These are phyloP conservation scores for Meyerozyma elateridarum DNA, from an alignment of 1,139 yeast species.

Conservation along the genomic window DNA sequence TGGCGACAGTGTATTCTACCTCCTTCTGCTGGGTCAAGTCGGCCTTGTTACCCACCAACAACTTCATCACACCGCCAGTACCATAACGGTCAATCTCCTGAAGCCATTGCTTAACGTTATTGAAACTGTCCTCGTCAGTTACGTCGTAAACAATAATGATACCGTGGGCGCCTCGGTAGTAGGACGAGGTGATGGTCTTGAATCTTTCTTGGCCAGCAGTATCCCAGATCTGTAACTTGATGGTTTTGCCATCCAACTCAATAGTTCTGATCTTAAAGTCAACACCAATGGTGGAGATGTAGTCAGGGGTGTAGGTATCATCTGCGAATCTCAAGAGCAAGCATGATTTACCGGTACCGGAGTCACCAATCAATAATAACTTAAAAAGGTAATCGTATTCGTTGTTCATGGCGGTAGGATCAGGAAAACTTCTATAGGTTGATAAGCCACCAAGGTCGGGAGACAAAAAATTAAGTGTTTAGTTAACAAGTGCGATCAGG, in stretches of 20 bases:
- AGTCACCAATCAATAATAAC: slow-evolving; percentile 90
- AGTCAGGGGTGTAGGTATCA: slow-evolving; percentile 95
- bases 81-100: slow-evolving; percentile 99
- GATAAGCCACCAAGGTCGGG: too few species aligned
- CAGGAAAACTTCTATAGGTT: too few species aligned
- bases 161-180: slow-evolving; percentile 98
- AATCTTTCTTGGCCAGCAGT: slow-evolving; percentile 99
- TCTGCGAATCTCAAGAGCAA: slow-evolving; percentile 92
- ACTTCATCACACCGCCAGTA: slow-evolving; percentile 93
- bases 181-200: slow-evolving; percentile 95
- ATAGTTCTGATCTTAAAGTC: slow-evolving; percentile 97
- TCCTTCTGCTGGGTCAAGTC: slow-evolving; percentile 92
- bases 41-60: slow-evolving; percentile 94
- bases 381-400: slow-evolving; percentile 97
- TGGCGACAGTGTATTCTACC: slow-evolving; percentile 93
- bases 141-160: slow-evolving; percentile 97
- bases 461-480: too few species aligned
- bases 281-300: slow-evolving; percentile 96
- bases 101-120: slow-evolving; percentile 97
- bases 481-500: too few species aligned
- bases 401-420: slow-evolving; percentile 50
- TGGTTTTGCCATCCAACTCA: slow-evolving; percentile 89
- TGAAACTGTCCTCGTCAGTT: slow-evolving; percentile 95
- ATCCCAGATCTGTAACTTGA: slow-evolving; percentile 98
- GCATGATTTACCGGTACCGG: slow-evolving; percentile 98